These are phyloP conservation scores for Inonotus hispidus DNA, from an alignment of 1,284 basidiomycete genomes.

Conservation along the genomic window DNA sequence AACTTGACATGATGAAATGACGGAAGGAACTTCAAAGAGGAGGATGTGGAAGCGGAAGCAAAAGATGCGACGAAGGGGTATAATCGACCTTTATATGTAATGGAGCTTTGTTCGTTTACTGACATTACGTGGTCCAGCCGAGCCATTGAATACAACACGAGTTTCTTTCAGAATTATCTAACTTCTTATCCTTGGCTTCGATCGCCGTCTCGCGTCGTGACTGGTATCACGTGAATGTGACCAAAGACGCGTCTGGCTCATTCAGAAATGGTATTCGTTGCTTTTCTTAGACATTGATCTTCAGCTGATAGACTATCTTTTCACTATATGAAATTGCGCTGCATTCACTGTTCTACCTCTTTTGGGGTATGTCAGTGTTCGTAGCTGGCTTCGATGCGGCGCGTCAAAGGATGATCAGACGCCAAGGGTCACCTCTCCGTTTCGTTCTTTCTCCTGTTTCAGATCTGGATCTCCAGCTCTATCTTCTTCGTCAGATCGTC, in stretches of 20 bases:
- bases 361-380: background rate
- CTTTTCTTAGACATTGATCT: background rate
- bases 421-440: background rate
- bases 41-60: background rate
- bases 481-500: background rate
- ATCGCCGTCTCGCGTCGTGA: background rate
- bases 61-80: background rate
- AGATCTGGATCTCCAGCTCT: background rate
- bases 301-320: background rate
- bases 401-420: background rate
- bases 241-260: background rate
- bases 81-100: background rate
- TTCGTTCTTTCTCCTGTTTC: background rate
- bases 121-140: background rate
- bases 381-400: background rate
- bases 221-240: background rate
- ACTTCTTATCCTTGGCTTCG: background rate
- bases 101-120: background rate
- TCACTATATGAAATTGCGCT: background rate
- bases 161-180: background rate
- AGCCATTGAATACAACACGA: background rate
- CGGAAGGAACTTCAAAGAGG: background rate
- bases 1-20: background rate
- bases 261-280: background rate
- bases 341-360: background rate